Conservation (phyloP, 768 basidiomycete genomes). For the Leccinum ochraceum region DNA sequence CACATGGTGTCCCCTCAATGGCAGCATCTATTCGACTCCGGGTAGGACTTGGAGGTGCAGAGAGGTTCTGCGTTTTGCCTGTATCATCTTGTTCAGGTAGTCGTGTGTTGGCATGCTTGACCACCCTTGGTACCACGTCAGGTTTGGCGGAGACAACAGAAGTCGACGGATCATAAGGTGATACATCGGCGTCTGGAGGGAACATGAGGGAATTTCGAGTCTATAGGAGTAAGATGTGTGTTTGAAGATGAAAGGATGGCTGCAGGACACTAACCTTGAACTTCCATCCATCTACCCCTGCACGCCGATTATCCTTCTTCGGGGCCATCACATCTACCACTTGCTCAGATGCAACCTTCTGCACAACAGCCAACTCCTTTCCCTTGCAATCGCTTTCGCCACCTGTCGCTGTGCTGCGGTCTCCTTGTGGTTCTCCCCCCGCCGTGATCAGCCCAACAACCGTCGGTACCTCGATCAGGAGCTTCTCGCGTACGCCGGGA, state of each 20-base stretch:
- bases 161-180: conserved; percentile 62
- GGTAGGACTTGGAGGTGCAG: conserved; percentile 84
- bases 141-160: conserved; percentile 30
- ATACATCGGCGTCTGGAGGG: conserved; percentile 84
- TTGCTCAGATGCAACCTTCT: conserved; percentile 31
- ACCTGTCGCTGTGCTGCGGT: conserved; percentile 17
- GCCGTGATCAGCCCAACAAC: conserved; percentile 55
- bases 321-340: conserved; percentile 78
- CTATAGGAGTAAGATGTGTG: conserved; percentile 39
- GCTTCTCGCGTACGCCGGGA: conserved; percentile 66
- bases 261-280: conserved; percentile 58
- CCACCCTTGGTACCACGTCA: conserved; percentile 55
- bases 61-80: conserved; percentile 41
- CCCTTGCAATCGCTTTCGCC: conserved; percentile 28
- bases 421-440: conserved; percentile 19
- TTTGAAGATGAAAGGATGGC: conserved; percentile 2
- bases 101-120: conserved; percentile 82
- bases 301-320: conserved; percentile 67
- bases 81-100: conserved; percentile 69
- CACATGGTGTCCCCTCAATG: conserved; percentile 90
- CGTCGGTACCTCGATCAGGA: conserved; percentile 61
- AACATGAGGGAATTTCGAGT: conserved; percentile 96
- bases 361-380: conserved; percentile 22
- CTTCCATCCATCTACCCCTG: conserved; percentile 79
- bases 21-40: conserved; percentile 90